Base-by-base conservation (phyloP, 208 protist species). In the Acanthamoeba divionensis region DNA sequence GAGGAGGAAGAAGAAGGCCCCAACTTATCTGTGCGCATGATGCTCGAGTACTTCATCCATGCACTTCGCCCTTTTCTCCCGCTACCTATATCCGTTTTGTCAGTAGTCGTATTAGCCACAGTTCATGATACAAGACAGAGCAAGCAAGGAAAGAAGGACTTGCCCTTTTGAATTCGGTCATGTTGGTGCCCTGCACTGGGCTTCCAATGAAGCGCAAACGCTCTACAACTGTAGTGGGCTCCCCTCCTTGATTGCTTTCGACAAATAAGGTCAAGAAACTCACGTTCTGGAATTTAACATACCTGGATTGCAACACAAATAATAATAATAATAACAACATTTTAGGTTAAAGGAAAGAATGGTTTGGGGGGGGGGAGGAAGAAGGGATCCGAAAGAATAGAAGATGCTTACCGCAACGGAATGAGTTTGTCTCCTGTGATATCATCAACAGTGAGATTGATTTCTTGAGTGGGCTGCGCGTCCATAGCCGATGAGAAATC, bases 281-380 rank as follows among this genome's bases (percentile, higher is more conserved):
- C 18, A 93, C 91, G 54, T 92, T 93, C 50, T 93, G 91, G 90
- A 93, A 93, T 44, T 92, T 92, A n/a, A 93, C 91, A 65, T 93
- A 93, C 55, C 67, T 91, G 36, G 4, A n/a, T n/a, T n/a, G n/a
- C n/a, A n/a, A n/a, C n/a, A n/a, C n/a, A n/a, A n/a, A n/a, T n/a
- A n/a, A n/a, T n/a, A n/a, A n/a, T n/a, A n/a, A n/a, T n/a, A n/a
- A n/a, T n/a, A 12, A 4, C 29, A 66, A 3, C 57, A 9, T 1
- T 9, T 66, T 9, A 66, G 18, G 0, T 38, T 24, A 18, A 21
- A 66, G 36, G 57, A 5, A 0, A 9, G 57, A 66, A 24, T 7
- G 63, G 26, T 36, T 65, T 21, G 63, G 15, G 15, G 52, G 18
- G 15, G 52, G n/a, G n/a, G n/a, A n/a, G n/a, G n/a, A n/a, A n/a